Conservation (phyloP, 805 yeast genomes). For the Clavispora phyllophila region DNA sequence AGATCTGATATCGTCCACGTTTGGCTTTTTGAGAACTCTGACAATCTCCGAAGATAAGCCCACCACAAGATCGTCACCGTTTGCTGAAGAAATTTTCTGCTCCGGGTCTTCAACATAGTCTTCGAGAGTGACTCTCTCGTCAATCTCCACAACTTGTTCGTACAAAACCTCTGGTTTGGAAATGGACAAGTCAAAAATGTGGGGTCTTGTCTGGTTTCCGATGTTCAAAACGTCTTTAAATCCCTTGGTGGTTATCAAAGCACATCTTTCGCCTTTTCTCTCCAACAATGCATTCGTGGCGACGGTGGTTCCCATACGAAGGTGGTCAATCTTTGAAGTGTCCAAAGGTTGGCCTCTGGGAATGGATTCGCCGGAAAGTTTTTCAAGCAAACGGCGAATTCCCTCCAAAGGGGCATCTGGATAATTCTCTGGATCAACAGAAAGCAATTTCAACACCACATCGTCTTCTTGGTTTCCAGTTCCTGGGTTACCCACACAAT, state of each 20-base stretch:
- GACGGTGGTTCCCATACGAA: conserved; percentile 28
- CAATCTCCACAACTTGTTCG: conserved; percentile 73
- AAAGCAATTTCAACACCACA: conserved; percentile 14
- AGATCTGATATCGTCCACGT: conserved; percentile 18
- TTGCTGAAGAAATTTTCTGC: conserved; percentile 2
- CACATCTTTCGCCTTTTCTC: conserved; percentile 86
- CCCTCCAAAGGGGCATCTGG: conserved; percentile 18
- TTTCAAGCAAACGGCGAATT: conserved; percentile 13
- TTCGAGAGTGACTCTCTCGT: conserved; percentile 82
- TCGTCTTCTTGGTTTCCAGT: conserved; percentile 15
- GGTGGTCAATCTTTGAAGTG: conserved; percentile 13
- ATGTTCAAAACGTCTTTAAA: conserved; percentile 76
- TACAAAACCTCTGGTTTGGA: conserved; percentile 68
- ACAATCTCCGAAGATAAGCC: conserved; percentile 33
- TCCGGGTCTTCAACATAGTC: conserved; percentile 14
- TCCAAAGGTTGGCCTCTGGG: conserved; percentile 16
- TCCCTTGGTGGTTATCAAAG: conserved; percentile 82
- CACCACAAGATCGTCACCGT: conserved; percentile 31
- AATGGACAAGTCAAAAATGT: conserved; percentile 79
- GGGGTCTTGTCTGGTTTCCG: conserved; percentile 90
- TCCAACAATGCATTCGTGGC: conserved; percentile 94
- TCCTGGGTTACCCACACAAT: conserved; percentile 18
- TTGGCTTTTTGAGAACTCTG: conserved; percentile 27
- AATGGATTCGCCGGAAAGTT: conserved; percentile 7
- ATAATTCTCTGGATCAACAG: conserved; percentile 16